Evolutionary conservation across 2,329 filamentous ascomycete genomes (phyloP).

Genomic region (Fusarium heterosporum): DNA sequence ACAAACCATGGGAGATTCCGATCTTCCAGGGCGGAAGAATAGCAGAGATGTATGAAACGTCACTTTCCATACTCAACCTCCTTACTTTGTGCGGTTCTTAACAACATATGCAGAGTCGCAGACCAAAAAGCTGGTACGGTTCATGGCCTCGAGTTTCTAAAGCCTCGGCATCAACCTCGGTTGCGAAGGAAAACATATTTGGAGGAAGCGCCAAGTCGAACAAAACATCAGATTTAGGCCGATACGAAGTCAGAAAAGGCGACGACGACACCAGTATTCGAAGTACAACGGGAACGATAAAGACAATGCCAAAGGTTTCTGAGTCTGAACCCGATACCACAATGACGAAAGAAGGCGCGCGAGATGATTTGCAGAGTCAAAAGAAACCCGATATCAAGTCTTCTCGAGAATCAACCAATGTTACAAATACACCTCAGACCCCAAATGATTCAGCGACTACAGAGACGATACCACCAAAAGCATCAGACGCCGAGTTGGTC

Average conservation of each 20-base stretch:
- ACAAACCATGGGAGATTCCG: conserved; percentile 27
- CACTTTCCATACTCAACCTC: neutral
- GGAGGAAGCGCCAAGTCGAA: conserved; percentile 64
- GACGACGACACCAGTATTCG: conserved; percentile 50
- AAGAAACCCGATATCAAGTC: conserved; percentile 13
- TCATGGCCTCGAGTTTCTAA: conserved; percentile 69
- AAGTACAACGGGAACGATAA: conserved; percentile 41
- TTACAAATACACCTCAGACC: conserved; percentile 4
- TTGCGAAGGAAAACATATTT: conserved; percentile 70
- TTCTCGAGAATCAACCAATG: conserved; percentile 4
- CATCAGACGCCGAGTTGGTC: conserved; percentile 2
- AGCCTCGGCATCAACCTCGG: conserved; percentile 68
- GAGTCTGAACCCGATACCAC: conserved; percentile 41
- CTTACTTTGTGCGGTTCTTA: conserved; percentile 1
- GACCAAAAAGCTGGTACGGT: conserved; percentile 71
- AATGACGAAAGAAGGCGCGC: conserved; percentile 26
- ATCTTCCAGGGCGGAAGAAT: conserved; percentile 16
- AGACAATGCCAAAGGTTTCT: conserved; percentile 44
- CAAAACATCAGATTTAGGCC: conserved; percentile 61
- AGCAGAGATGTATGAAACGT: conserved; percentile 31
- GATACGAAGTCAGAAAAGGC: conserved; percentile 60
- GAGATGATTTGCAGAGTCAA: conserved; percentile 21
- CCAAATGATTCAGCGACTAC: conserved; percentile 2
- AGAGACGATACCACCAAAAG: conserved; percentile 12
- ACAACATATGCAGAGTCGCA: conserved; percentile 57